phyloP scores from a whole-genome alignment of 2,329 filamentous ascomycete genomes.

The Fusarium keratoplasticum region DNA sequence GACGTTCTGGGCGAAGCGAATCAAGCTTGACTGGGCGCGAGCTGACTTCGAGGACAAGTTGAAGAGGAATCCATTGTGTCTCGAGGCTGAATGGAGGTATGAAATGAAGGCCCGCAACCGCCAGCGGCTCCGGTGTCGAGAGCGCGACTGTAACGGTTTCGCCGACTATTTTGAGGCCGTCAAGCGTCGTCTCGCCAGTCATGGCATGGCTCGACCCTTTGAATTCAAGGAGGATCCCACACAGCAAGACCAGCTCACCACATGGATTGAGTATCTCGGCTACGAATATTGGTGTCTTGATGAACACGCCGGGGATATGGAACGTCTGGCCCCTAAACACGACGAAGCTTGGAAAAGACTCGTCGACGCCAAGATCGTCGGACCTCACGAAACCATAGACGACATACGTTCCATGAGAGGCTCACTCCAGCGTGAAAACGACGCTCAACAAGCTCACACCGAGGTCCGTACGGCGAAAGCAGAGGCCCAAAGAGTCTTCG shows the following conservation, averaged over 20 bases:
- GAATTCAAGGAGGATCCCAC: conserved; percentile 44
- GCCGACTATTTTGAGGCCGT: conserved; percentile 41
- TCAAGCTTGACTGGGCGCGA: background rate
- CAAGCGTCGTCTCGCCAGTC: conserved; percentile 42
- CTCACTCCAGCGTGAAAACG: background rate
- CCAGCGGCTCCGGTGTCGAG: conserved; percentile 7
- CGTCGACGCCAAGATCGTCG: conserved; percentile 46
- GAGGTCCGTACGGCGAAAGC: background rate
- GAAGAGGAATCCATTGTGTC: conserved; percentile 17
- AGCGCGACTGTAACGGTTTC: conserved; percentile 34
- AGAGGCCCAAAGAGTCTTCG: background rate
- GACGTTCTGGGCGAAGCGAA: background rate
- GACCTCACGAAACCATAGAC: conserved; percentile 28
- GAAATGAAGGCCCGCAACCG: background rate
- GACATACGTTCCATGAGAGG: conserved; percentile 1
- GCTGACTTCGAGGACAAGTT: conserved; percentile 11
- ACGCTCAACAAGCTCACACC: background rate
- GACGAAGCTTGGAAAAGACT: conserved; percentile 49
- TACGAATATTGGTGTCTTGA: conserved; percentile 45
- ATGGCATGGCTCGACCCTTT: conserved; percentile 46
- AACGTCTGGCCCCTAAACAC: conserved; percentile 36
- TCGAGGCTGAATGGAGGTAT: conserved; percentile 17
- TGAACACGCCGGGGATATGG: conserved; percentile 23
- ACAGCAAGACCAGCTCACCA: conserved; percentile 48
- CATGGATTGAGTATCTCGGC: conserved; percentile 53